Percentiles rank a stretch among this genome's conserved stretches.
Conservation (phyloP, 2,329 filamentous ascomycete genomes). For the Cladosporium sp. region DNA sequence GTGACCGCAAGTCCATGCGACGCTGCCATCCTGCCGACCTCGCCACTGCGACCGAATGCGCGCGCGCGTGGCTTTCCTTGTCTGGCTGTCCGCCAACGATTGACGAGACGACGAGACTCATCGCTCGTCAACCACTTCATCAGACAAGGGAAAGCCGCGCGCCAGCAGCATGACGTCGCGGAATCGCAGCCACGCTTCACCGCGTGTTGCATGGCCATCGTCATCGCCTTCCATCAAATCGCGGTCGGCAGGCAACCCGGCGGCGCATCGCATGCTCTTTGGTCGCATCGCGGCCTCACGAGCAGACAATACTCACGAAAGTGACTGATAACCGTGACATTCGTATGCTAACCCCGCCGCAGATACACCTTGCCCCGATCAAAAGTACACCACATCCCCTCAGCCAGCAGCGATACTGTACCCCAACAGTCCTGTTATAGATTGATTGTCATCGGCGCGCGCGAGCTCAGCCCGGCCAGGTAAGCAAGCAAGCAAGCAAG, state of each 20-base stretch:
- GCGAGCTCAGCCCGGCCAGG: conserved; percentile 6
- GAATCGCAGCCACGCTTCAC: conserved; percentile 1
- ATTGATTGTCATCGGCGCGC: neutral
- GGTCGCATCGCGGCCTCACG: neutral
- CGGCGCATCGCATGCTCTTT: neutral
- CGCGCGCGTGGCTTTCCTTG: too few species aligned
- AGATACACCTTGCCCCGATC: neutral
- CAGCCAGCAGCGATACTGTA: neutral
- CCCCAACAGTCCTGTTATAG: neutral
- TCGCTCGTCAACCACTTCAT: too few species aligned
- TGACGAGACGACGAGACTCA: too few species aligned
- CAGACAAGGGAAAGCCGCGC: too few species aligned
- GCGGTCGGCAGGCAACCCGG: neutral
- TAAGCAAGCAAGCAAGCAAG: neutral
- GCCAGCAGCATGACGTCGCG: conserved; percentile 3
- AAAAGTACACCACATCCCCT: neutral
- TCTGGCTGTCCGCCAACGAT: too few species aligned
- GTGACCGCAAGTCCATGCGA: conserved; percentile 8
- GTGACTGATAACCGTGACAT: neutral
- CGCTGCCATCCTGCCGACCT: conserved; percentile 5
- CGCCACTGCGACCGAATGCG: neutral
- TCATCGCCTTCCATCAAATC: too few species aligned
- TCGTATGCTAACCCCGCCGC: conserved; percentile 6
- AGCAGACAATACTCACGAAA: neutral
- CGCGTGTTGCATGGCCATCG: neutral